Conservation (phyloP, 129 eudicot genomes). For the Lactuca sativa region DNA sequence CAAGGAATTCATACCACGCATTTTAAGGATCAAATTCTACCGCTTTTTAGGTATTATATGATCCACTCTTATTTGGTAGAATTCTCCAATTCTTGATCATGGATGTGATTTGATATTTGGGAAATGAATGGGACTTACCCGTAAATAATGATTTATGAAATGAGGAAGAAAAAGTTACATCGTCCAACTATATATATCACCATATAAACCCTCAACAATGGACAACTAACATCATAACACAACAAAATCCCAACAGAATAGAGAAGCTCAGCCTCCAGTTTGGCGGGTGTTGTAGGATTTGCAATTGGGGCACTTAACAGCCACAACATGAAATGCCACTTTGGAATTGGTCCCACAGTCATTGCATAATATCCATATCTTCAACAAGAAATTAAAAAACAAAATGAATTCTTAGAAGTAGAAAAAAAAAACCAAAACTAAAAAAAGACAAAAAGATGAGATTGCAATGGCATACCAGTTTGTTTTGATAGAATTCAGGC, state of each 20-base stretch:
- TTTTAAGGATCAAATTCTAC: too few species aligned
- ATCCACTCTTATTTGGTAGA: too few species aligned
- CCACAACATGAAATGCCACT: conserved; percentile 69
- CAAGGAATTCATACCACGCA: too few species aligned
- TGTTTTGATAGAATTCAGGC: conserved; percentile 64
- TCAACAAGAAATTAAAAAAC: not conserved
- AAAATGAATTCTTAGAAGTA: not conserved
- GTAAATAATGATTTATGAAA: too few species aligned
- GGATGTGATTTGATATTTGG: too few species aligned
- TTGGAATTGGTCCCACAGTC: conserved; percentile 71
- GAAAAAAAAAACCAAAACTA: not conserved
- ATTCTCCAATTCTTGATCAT: too few species aligned
- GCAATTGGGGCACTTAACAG: conserved; percentile 80
- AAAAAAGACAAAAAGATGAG: not conserved
- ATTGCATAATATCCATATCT: conserved; percentile 89
- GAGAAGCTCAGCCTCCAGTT: conserved; percentile 41
- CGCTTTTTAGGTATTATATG: too few species aligned
- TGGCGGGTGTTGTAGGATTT: conserved; percentile 89
- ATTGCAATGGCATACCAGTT: conserved; percentile 37
- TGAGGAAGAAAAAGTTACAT: not conserved
- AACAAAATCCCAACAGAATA: not conserved
- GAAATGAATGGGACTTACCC: not conserved
- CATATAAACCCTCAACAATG: not conserved
- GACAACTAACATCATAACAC: not conserved
- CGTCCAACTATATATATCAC: not conserved